Base-by-base conservation (phyloP, 2,329 filamentous ascomycete species). In the Pseudocercospora musae region DNA sequence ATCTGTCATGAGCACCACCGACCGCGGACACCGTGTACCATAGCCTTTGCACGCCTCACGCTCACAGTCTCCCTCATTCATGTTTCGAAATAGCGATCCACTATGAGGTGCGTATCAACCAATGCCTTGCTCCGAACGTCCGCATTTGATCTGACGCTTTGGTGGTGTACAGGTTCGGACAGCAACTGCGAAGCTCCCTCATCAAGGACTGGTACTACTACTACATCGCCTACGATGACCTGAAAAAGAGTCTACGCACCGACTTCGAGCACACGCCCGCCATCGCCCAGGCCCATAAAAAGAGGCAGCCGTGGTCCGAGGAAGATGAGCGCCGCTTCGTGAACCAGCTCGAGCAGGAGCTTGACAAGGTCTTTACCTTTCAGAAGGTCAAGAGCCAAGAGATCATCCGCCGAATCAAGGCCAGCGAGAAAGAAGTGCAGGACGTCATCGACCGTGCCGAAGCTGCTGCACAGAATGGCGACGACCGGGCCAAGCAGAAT, bases 181-280 rank as follows among this genome's bases (percentile, higher is more conserved):
- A 97, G 79, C 93, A 99, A 84, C 87, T 99, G 73, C 92, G 92
- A 68, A 94, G 92, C 73, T 97, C 93, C 76, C 85, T 96, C 74
- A 96, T 98, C 79, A 92, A 91, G 82, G 93, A 98, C 80, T 99
- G 96, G 81, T 89, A 93, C 77, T 96, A 93, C 88, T 92, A 96
- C 82, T 99, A 99, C 81, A 97, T 99, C 79, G 90, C 92, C 79
- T 99, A 99, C 80, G 93, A 97, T 76, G 91, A 89, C 68, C 85
- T 99, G 55, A 99, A 99, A 81, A 83, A 85, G 69, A 88, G 92
- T 68, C 87, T 99, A 65, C 95, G 94, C 79, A 87, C 85, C 63
- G 85, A 88, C 63, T 89, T 84, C 68, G 85, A 87, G 63, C 79
- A 76, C 62, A 76, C 77, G 60, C 82, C 77, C 46, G 81, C 75